phyloP scores from a whole-genome alignment of 805 yeast species.

The Metschnikowia anglica region DNA sequence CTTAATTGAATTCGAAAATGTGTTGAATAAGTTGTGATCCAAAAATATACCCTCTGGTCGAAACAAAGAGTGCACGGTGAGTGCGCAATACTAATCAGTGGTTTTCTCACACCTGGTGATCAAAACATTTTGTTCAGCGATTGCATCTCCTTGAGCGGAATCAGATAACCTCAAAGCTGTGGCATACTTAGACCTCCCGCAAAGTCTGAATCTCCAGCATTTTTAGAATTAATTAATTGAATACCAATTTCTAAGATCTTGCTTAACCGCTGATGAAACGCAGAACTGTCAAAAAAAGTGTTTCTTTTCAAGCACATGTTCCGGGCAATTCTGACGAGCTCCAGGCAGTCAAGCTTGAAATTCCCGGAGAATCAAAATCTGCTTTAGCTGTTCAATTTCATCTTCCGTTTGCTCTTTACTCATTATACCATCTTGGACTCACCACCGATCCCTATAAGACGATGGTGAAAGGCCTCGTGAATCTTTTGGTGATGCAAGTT shows the following conservation, averaged over 20 bases:
- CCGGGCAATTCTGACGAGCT: constrained; percentile 7
- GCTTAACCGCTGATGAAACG: constrained; percentile 9
- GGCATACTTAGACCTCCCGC: neutral
- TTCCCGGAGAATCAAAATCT: constrained; percentile 13
- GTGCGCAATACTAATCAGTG: too few species aligned
- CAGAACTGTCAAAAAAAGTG: constrained; percentile 17
- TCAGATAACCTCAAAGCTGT: neutral
- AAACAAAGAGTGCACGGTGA: neutral
- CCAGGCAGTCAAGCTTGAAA: constrained; percentile 1
- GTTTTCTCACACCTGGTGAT: too few species aligned
- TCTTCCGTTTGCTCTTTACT: constrained; percentile 25
- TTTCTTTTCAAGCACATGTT: constrained; percentile 15
- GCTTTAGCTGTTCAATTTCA: constrained; percentile 31
- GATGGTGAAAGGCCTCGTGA: constrained; percentile 29
- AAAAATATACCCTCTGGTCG: neutral
- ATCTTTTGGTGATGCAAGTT: constrained; percentile 25
- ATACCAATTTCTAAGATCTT: neutral
- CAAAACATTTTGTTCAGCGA: neutral
- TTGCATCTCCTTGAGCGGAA: neutral
- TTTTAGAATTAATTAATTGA: neutral
- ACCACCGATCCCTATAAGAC: constrained; percentile 23
- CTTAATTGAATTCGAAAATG: constrained; percentile 54
- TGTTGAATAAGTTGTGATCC: constrained; percentile 26
- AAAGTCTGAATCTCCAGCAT: too few species aligned
- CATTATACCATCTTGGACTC: constrained; percentile 34